Conservation (phyloP, 108 stramenopile species). For the Skeletonema potamos region DNA sequence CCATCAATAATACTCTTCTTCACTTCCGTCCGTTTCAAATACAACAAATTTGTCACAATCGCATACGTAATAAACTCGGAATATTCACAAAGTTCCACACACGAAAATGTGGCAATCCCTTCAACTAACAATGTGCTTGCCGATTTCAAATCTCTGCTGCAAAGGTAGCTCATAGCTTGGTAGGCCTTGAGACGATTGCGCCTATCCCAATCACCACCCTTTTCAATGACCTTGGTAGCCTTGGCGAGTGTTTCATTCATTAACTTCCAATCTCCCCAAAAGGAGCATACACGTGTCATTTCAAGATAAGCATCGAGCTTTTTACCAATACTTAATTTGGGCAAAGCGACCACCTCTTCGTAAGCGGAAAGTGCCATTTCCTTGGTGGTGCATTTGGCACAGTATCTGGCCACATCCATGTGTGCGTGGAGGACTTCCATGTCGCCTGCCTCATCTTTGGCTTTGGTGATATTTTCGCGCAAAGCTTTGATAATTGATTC, state of each 20-base stretch:
- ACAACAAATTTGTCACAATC: conserved; percentile 86
- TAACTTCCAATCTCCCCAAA: conserved; percentile 70
- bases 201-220: conserved; percentile 99
- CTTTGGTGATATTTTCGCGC: conserved; percentile 65
- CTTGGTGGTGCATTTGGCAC: conserved; percentile 79
- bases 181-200: conserved; percentile 98
- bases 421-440: conserved; percentile 96
- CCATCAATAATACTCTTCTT: conserved; percentile 95
- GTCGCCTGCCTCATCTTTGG: conserved; percentile 93
- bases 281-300: conserved; percentile 82
- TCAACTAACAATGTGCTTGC: conserved; percentile 88
- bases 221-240: conserved; percentile 79
- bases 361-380: conserved; percentile 84
- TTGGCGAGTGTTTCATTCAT: conserved; percentile 49
- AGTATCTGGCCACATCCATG: conserved; percentile 85
- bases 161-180: conserved; percentile 76
- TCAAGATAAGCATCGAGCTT: conserved; percentile 96
- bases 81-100: conserved; percentile 94
- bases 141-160: conserved; percentile 79
- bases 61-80: conserved; percentile 91
- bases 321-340: conserved; percentile 94
- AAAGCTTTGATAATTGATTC: conserved; percentile 44
- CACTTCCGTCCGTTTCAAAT: conserved; percentile 82
- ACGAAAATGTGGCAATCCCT: conserved; percentile 97
- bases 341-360: conserved; percentile 74